These are phyloP conservation scores for Thecaphora thlaspeos DNA, from an alignment of 1,284 basidiomycete species.

Conservation along the genomic window DNA sequence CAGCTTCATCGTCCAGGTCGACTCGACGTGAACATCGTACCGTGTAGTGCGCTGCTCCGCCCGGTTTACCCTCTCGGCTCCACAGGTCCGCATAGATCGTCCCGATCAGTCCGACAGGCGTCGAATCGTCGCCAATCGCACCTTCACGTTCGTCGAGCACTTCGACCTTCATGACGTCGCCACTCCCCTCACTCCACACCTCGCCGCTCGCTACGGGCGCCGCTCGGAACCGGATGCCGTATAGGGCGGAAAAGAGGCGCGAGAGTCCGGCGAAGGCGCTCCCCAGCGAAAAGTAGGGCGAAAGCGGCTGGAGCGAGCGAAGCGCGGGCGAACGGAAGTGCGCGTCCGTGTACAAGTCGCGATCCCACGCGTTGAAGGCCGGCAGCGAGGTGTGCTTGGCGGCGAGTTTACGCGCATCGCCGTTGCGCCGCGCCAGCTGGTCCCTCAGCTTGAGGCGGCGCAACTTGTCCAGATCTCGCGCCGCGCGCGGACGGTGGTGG, in stretches of 20 bases:
- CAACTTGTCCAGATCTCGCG: conserved; percentile 38
- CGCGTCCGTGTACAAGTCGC: conserved; percentile 51
- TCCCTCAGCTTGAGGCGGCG: conserved; percentile 27
- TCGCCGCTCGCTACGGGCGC: conserved; percentile 66
- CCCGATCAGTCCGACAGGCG: conserved; percentile 66
- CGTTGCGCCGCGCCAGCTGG: not conserved
- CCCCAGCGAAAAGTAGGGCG: conserved; percentile 51
- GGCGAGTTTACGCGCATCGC: conserved; percentile 10
- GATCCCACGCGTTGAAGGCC: conserved; percentile 46
- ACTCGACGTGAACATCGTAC: conserved; percentile 88
- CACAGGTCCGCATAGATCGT: conserved; percentile 95
- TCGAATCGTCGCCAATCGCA: conserved; percentile 4
- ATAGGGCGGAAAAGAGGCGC: conserved; percentile 46
- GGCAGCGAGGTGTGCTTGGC: conserved; percentile 2
- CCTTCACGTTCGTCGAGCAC: conserved; percentile 85
- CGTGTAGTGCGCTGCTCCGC: conserved; percentile 94
- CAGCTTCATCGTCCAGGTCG: conserved; percentile 78
- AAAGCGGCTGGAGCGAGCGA: conserved; percentile 38
- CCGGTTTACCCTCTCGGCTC: conserved; percentile 77
- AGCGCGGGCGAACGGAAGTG: conserved; percentile 31
- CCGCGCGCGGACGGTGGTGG: conserved; percentile 43
- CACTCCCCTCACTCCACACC: conserved; percentile 70
- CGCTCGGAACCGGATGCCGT: conserved; percentile 51
- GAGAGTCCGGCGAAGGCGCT: conserved; percentile 54
- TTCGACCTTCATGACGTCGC: conserved; percentile 82